These are phyloP conservation scores for Calonectria fujianensis DNA, from an alignment of 2,329 filamentous ascomycete genomes.

Conservation along the genomic window DNA sequence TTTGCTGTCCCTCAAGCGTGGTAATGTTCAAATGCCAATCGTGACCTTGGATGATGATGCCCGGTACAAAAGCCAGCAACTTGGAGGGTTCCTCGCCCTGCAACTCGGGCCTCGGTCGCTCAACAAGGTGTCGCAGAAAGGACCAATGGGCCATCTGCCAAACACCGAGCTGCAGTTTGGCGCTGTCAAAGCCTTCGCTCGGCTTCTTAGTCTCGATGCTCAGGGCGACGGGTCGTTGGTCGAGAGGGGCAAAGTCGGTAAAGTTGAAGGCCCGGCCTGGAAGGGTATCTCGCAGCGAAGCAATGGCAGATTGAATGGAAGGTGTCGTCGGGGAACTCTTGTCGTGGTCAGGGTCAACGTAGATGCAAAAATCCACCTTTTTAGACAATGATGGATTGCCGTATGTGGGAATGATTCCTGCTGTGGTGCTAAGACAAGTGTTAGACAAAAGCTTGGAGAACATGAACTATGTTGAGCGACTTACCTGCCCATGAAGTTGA, in stretches of 20 bases:
- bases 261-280: slow-evolving; percentile 16
- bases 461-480: not conserved
- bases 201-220: slow-evolving; percentile 36
- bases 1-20: slow-evolving; percentile 24
- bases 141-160: slow-evolving; percentile 37
- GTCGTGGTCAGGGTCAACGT: slow-evolving; percentile 28
- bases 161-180: slow-evolving; percentile 30
- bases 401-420: slow-evolving; percentile 17
- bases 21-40: slow-evolving; percentile 38
- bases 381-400: slow-evolving; percentile 1
- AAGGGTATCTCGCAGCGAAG: slow-evolving; percentile 10
- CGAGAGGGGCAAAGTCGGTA: slow-evolving; percentile 28
- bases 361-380: slow-evolving; percentile 40
- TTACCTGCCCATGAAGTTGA: slow-evolving; percentile 42
- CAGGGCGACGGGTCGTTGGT: slow-evolving; percentile 25
- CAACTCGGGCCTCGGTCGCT: slow-evolving; percentile 5
- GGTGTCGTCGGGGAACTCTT: not conserved
- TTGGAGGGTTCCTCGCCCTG: not conserved
- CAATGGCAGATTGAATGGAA: not conserved
- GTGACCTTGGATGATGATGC: slow-evolving; percentile 30
- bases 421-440: slow-evolving; percentile 3
- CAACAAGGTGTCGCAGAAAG: slow-evolving; percentile 12
- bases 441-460: not conserved
- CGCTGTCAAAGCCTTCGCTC: slow-evolving; percentile 32
- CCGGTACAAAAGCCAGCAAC: slow-evolving; percentile 22